Conservation (phyloP, 129 eudicot species). For the Ambrosia trifida region DNA sequence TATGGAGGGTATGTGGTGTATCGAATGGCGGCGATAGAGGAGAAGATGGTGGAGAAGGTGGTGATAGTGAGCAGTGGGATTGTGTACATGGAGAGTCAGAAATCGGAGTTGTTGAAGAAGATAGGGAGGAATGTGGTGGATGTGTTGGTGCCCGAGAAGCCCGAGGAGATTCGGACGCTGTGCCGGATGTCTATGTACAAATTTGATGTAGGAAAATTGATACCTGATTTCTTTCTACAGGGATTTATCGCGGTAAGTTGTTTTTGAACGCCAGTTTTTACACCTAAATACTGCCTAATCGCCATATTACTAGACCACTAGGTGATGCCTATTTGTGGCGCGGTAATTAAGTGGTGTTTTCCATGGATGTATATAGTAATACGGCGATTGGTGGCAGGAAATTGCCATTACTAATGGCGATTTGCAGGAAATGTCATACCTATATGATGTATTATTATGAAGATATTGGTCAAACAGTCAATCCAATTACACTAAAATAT, state of each 20-base stretch:
- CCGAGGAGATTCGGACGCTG: conserved; percentile 44
- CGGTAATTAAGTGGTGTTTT: too few species aligned
- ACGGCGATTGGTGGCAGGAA: too few species aligned
- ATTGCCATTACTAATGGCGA: too few species aligned
- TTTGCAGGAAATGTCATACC: too few species aligned
- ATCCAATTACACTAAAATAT: too few species aligned
- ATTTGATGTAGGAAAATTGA: conserved; percentile 42
- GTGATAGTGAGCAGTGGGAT: conserved; percentile 71
- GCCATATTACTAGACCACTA: too few species aligned
- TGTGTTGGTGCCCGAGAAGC: conserved; percentile 53
- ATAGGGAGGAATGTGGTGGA: conserved; percentile 48
- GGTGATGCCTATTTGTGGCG: too few species aligned
- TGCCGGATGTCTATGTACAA: conserved; percentile 46
- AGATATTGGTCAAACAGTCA: too few species aligned
- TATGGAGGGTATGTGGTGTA: conserved; percentile 82
- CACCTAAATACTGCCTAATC: too few species aligned
- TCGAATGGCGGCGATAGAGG: conserved; percentile 67
- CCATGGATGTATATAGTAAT: too few species aligned
- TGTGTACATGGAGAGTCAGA: conserved; percentile 51
- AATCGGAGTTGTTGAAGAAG: conserved; percentile 40
- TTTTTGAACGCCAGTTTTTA: not conserved
- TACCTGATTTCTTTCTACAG: conserved; percentile 54
- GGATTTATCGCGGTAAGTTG: conserved; percentile 50
- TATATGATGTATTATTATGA: too few species aligned
- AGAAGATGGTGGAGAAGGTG: conserved; percentile 58